Percentiles rank a stretch among this genome's conserved stretches.
phyloP scores from a whole-genome alignment of 352 stramenopile genomes.

The Pythium brassicae region DNA sequence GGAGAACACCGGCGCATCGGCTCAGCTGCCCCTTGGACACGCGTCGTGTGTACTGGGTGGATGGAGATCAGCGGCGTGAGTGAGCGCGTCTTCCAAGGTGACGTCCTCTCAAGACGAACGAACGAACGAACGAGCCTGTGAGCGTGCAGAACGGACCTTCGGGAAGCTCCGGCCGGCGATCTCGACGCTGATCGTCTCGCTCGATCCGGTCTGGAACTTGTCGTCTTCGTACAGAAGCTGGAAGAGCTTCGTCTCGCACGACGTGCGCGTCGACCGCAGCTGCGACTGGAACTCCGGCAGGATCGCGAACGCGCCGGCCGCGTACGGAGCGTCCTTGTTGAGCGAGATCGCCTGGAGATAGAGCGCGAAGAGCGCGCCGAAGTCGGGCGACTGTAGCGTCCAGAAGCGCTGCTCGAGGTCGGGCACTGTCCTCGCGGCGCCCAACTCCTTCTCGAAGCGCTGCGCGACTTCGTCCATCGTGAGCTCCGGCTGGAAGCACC shows the following conservation, averaged over 20 bases:
- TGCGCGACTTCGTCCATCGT: slow-evolving; percentile 26
- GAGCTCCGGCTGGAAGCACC: slow-evolving; percentile 53
- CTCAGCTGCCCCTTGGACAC: slow-evolving; percentile 51
- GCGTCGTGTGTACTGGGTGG: slow-evolving; percentile 35
- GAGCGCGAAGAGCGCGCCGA: slow-evolving; percentile 38
- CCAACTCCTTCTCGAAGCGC: slow-evolving; percentile 48
- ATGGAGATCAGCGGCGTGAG: neutral
- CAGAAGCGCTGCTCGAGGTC: slow-evolving; percentile 41
- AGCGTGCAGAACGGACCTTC: slow-evolving; percentile 26
- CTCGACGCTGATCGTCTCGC: slow-evolving; percentile 48
- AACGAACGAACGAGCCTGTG: neutral
- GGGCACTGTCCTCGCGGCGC: slow-evolving; percentile 16
- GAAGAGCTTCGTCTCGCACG: slow-evolving; percentile 55
- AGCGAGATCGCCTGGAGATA: slow-evolving; percentile 41
- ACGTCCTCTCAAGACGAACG: too few species aligned
- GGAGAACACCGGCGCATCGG: slow-evolving; percentile 38
- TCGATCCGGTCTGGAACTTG: slow-evolving; percentile 38
- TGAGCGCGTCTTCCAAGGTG: neutral
- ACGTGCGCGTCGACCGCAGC: slow-evolving; percentile 42
- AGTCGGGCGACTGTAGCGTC: slow-evolving; percentile 31
- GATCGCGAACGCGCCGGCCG: slow-evolving; percentile 21
- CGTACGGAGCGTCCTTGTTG: slow-evolving; percentile 31
- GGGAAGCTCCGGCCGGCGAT: slow-evolving; percentile 55
- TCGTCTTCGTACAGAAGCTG: slow-evolving; percentile 64
- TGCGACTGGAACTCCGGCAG: slow-evolving; percentile 44